Evolutionary conservation across 2,329 filamentous ascomycete genomes (phyloP).

Genomic region (Colletotrichum godetiae): DNA sequence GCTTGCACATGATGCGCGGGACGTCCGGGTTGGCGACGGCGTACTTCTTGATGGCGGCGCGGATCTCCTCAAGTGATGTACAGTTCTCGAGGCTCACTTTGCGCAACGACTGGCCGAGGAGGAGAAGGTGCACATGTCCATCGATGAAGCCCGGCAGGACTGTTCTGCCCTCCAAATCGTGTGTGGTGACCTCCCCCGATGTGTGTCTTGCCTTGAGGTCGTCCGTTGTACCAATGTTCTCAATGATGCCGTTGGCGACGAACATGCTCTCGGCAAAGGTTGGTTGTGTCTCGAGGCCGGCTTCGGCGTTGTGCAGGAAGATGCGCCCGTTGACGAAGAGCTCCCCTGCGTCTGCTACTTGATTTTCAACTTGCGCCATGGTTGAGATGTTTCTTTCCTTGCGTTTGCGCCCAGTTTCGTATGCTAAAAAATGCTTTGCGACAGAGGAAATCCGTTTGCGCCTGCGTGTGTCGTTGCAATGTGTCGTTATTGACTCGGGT

Average conservation of each 20-base stretch:
- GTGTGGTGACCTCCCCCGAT: not conserved
- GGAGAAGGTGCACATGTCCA: constrained; percentile 66
- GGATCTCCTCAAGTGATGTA: constrained; percentile 61
- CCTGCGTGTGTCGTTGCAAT: not conserved
- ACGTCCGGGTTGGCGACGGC: constrained; percentile 59
- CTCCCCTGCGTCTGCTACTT: not conserved
- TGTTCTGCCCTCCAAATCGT: constrained; percentile 44
- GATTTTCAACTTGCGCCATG: not conserved
- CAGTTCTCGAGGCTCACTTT: constrained; percentile 63
- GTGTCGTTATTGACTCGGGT: constrained; percentile 8
- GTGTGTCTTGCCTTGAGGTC: constrained; percentile 11
- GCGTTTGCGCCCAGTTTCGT: not conserved
- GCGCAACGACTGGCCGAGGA: constrained; percentile 63
- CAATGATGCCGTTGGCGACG: constrained; percentile 33
- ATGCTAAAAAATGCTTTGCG: not conserved
- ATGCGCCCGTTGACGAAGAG: constrained; percentile 37
- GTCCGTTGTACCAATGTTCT: constrained; percentile 22
- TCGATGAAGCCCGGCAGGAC: constrained; percentile 69
- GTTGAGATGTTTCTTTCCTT: not conserved
- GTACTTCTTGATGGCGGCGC: constrained; percentile 55
- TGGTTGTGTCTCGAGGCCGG: constrained; percentile 30
- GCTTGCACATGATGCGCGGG: constrained; percentile 62
- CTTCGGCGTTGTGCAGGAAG: constrained; percentile 30
- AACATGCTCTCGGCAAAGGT: constrained; percentile 37
- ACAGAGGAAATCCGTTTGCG: too few relatives aligned